These are phyloP conservation scores for Phyllosticta citribraziliensis DNA, from an alignment of 2,329 filamentous ascomycete species.

Conservation along the genomic window DNA sequence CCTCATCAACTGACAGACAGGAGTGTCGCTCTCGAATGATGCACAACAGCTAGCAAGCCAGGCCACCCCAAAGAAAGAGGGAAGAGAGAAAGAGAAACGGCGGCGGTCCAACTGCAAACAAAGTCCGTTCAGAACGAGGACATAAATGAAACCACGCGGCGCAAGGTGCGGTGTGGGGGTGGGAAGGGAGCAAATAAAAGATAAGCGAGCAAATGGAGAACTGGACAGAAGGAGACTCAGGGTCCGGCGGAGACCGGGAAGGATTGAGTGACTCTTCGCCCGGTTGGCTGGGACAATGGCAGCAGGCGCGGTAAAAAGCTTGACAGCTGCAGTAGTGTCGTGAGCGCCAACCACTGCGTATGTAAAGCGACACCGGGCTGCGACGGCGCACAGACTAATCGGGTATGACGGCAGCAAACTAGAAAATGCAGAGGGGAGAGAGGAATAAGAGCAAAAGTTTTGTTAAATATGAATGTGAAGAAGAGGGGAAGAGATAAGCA, in stretches of 20 bases:
- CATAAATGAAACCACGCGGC: background rate
- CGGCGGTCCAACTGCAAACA: too few relatives aligned
- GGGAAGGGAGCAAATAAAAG: constrained; percentile 11
- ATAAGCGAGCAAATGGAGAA: background rate
- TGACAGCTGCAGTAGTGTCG: background rate
- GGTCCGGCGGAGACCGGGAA: background rate
- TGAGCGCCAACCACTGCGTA: background rate
- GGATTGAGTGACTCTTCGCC: background rate
- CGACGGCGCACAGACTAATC: background rate
- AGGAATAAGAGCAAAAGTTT: background rate
- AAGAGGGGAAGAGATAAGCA: background rate
- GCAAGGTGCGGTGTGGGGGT: constrained; percentile 24
- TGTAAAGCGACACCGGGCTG: background rate
- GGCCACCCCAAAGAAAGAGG: too few relatives aligned
- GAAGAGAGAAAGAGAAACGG: too few relatives aligned
- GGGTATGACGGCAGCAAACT: background rate
- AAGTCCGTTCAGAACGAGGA: background rate
- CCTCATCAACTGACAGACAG: too few relatives aligned
- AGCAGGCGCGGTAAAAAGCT: background rate
- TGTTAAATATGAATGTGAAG: background rate
- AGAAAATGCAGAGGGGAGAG: background rate
- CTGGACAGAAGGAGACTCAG: background rate
- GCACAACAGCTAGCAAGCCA: too few relatives aligned
- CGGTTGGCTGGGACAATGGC: background rate
- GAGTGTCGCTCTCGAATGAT: too few relatives aligned